Percentiles rank a stretch among this genome's conserved stretches.
Conservation (phyloP, 139 green algal genomes). For the Asterochloris sp. region DNA sequence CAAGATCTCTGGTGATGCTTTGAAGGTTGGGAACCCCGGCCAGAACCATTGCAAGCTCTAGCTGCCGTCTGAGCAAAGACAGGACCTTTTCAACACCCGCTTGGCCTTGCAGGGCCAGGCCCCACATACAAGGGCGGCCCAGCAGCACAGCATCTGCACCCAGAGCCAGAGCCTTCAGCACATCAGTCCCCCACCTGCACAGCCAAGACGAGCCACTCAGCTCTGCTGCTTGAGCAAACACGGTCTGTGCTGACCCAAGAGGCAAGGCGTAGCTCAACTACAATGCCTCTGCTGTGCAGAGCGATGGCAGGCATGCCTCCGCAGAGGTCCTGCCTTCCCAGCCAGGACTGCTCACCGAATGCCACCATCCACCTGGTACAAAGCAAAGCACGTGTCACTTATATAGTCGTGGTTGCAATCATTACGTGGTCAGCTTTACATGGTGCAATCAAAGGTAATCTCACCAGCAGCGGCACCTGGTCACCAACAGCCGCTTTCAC, state of each 20-base stretch:
- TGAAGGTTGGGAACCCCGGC: slow-evolving; percentile 17
- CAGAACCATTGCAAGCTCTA: slow-evolving; percentile 66
- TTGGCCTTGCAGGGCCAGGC: slow-evolving; percentile 74
- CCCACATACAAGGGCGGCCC: slow-evolving; percentile 89
- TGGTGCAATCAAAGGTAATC: too few species aligned
- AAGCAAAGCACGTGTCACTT: too few species aligned
- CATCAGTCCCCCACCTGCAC: slow-evolving; percentile 78
- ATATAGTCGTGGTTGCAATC: too few species aligned
- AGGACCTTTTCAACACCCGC: slow-evolving; percentile 44
- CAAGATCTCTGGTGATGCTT: slow-evolving; percentile 13
- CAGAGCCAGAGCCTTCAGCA: slow-evolving; percentile 90
- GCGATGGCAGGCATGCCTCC: too few species aligned
- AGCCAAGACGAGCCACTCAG: too few species aligned
- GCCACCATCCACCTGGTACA: slow-evolving; percentile 66
- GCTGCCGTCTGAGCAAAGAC: slow-evolving; percentile 47
- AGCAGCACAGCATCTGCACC: slow-evolving; percentile 84
- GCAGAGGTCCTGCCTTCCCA: too few species aligned
- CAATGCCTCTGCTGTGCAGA: too few species aligned
- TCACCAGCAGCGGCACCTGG: slow-evolving; percentile 76
- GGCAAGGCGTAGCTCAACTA: too few species aligned
- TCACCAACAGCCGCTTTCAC: slow-evolving; percentile 64
- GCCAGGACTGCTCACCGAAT: slow-evolving; percentile 25
- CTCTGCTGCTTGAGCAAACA: too few species aligned
- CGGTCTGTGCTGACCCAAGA: too few species aligned
- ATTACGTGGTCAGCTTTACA: too few species aligned